A percentile compares a stretch with the other conserved stretches of the same genome.
Evolutionary conservation across 148 eudicot genomes (phyloP).

Genomic region (Rhododendron griersonianum): DNA sequence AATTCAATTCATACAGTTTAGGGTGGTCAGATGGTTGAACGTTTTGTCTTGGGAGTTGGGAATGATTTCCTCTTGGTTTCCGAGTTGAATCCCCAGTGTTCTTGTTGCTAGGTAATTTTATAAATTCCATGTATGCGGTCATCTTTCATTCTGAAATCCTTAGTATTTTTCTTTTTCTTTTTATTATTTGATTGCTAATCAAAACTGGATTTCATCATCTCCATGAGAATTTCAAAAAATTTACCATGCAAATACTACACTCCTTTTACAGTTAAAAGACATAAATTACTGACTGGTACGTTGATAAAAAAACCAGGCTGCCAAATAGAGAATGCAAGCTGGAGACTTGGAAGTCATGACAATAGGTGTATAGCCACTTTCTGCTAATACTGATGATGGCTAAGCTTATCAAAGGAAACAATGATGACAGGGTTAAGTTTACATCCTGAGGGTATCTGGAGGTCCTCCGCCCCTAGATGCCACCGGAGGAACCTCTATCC

Average conservation of each 20-base stretch:
- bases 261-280: neutral
- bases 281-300: neutral
- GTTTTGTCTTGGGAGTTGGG: neutral
- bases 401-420: neutral
- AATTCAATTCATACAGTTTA: neutral
- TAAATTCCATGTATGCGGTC: neutral
- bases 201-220: neutral
- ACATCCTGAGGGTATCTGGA: neutral
- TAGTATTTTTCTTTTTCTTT: too few relatives aligned
- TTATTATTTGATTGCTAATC: neutral
- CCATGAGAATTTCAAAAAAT: neutral
- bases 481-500: neutral
- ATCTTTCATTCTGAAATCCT: neutral
- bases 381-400: neutral
- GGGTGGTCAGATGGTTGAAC: neutral
- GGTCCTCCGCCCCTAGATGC: neutral
- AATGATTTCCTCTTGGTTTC: neutral
- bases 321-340: neutral
- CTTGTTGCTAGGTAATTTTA: neutral
- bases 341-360: neutral
- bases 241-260: neutral
- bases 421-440: neutral
- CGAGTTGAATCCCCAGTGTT: neutral
- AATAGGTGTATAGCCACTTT: neutral
- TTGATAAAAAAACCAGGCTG: neutral